Conservation (phyloP, 441 rosid species). For the Populus hybrid region DNA sequence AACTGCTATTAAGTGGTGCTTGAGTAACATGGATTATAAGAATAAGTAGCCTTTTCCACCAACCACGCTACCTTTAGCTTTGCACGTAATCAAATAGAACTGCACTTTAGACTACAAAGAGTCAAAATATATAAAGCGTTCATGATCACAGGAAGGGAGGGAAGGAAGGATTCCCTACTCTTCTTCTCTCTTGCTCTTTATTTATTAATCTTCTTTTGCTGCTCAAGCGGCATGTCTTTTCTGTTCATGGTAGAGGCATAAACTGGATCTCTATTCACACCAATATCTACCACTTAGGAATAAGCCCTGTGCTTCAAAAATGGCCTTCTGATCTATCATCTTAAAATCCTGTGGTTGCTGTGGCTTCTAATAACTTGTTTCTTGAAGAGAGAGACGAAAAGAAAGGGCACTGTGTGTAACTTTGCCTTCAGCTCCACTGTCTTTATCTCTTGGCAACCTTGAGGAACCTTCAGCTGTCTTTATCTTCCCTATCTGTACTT, state of each 20-base stretch:
- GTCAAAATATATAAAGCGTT: conserved; percentile 32
- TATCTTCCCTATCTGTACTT: conserved; percentile 24
- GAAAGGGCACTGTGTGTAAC: conserved; percentile 11
- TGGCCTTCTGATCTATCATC: conserved; percentile 17
- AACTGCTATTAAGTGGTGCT: conserved; percentile 2
- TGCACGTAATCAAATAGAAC: conserved; percentile 42
- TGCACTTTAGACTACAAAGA: conserved; percentile 40
- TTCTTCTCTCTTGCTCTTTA: background rate
- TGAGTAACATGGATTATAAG: conserved; percentile 7
- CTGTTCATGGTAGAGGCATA: conserved; percentile 13
- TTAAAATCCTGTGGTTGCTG: conserved; percentile 23
- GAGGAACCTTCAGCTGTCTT: conserved; percentile 22
- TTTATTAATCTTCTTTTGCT: conserved; percentile 17
- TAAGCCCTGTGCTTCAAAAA: conserved; percentile 6
- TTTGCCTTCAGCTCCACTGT: conserved; percentile 24
- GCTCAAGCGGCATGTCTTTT: background rate
- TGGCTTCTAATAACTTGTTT: conserved; percentile 1
- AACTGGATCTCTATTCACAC: conserved; percentile 18
- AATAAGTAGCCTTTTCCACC: conserved; percentile 13
- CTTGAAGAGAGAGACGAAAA: conserved; percentile 16
- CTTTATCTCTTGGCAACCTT: conserved; percentile 20
- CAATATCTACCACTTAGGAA: background rate
- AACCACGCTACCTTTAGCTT: conserved; percentile 35
- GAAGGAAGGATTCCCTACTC: background rate
- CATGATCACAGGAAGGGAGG: conserved; percentile 21